These are phyloP conservation scores for Entelexis paramagnoliae DNA, from an alignment of 1,139 yeast species.

Conservation along the genomic window DNA sequence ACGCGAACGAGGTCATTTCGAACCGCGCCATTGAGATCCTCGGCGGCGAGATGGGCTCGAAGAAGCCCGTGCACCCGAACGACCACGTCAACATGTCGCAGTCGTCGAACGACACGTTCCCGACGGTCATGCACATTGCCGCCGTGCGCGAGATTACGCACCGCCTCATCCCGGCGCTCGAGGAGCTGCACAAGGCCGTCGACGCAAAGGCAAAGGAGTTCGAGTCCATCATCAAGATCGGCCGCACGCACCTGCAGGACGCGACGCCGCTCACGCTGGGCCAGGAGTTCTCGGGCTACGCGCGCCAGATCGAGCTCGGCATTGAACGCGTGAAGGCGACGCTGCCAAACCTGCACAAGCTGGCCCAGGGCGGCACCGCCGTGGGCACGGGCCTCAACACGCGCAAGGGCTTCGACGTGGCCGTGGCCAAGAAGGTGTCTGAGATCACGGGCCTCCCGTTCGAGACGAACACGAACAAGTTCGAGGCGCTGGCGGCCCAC, in stretches of 20 bases:
- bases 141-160: conserved; percentile 81
- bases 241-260: conserved; percentile 97
- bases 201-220: conserved; percentile 73
- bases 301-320: conserved; percentile 84
- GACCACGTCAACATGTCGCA: conserved; percentile 98
- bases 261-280: conserved; percentile 97
- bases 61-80: conserved; percentile 92
- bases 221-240: conserved; percentile 82
- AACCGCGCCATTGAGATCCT: conserved; percentile 93
- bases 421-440: conserved; percentile 70
- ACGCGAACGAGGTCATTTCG: conserved; percentile 95
- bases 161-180: conserved; percentile 68
- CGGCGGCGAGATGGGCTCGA: conserved; percentile 86
- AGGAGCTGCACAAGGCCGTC: conserved; percentile 65
- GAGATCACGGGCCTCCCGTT: conserved; percentile 79
- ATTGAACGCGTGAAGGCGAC: conserved; percentile 70
- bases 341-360: conserved; percentile 62
- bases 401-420: conserved; percentile 73
- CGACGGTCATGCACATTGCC: conserved; percentile 99
- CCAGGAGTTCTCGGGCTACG: conserved; percentile 95
- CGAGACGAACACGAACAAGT: conserved; percentile 94
- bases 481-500: conserved; percentile 97
- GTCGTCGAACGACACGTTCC: conserved; percentile 94
- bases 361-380: conserved; percentile 99
- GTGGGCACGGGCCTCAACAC: conserved; percentile 98